Conservation (phyloP, 306 rosid species). For the Quercus mongolica region DNA sequence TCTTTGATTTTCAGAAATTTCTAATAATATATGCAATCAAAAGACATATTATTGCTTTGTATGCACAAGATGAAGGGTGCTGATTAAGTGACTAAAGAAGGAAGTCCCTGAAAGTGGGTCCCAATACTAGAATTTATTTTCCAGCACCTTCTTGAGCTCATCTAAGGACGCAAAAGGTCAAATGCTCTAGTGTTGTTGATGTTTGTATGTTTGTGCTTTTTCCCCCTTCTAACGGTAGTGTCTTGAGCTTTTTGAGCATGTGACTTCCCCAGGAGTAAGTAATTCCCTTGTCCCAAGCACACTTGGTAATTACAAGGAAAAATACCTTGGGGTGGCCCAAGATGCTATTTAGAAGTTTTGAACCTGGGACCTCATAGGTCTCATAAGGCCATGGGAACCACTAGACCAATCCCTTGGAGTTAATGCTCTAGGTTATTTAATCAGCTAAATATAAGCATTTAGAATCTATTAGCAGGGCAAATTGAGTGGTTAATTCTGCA, state of each 20-base stretch:
- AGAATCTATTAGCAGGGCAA: not conserved
- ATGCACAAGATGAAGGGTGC: not conserved
- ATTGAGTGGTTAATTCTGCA: not conserved
- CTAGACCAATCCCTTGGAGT: too few species aligned
- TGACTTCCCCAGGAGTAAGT: too few species aligned
- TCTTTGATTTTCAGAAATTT: not conserved
- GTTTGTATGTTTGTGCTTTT: too few species aligned
- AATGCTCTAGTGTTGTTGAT: not conserved
- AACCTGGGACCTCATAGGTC: too few species aligned
- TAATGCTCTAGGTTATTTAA: not conserved
- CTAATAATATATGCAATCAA: not conserved
- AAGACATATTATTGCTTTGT: not conserved
- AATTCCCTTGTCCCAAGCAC: too few species aligned
- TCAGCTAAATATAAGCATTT: not conserved
- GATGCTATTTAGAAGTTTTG: too few species aligned
- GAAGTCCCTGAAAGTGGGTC: not conserved
- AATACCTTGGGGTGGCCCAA: too few species aligned
- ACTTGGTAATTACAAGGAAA: too few species aligned
- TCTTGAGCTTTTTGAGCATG: too few species aligned
- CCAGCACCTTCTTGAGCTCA: not conserved
- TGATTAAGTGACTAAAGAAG: not conserved
- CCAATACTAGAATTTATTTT: not conserved
- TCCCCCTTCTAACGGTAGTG: too few species aligned
- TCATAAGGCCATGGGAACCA: too few species aligned
- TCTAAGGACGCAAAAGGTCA: not conserved